Percentiles rank a stretch among this genome's conserved stretches.
Evolutionary conservation across 1,284 basidiomycete species (phyloP).

Genomic region (Heterobasidion parviporum): DNA sequence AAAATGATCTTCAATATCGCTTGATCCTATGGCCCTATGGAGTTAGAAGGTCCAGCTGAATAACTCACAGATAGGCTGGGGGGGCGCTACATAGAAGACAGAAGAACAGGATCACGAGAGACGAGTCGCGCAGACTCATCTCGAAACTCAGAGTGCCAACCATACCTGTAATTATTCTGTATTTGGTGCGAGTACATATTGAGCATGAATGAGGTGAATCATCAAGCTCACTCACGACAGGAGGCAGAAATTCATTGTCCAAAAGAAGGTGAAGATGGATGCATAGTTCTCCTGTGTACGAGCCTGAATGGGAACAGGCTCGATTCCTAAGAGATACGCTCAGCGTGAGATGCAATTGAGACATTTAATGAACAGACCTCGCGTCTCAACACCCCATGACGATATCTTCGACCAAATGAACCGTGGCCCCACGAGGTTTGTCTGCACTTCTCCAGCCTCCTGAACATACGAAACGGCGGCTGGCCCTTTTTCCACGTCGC

Average conservation of each 20-base stretch:
- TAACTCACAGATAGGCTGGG: slow-evolving; percentile 52
- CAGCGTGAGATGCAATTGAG: neutral
- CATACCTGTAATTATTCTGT: slow-evolving; percentile 68
- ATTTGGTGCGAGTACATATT: neutral
- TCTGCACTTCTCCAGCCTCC: neutral
- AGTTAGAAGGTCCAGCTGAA: slow-evolving; percentile 1
- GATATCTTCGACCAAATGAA: neutral
- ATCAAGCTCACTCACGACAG: neutral
- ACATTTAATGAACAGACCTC: neutral
- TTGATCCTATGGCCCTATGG: neutral
- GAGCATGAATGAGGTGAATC: neutral
- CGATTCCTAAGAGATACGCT: neutral
- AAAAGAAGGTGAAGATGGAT: neutral
- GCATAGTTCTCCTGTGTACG: neutral
- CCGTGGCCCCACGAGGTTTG: neutral
- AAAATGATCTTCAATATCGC: neutral
- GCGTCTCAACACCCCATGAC: neutral
- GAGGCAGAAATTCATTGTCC: neutral
- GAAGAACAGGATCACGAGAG: slow-evolving; percentile 71
- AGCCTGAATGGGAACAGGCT: neutral
- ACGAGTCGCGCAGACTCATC: slow-evolving; percentile 64
- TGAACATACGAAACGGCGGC: neutral
- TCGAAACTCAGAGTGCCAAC: slow-evolving; percentile 62
- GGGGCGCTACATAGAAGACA: slow-evolving; percentile 48
- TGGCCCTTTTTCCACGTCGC: neutral